These are phyloP conservation scores for Cupressus sempervirens DNA, from an alignment of 75 land plant species.

Conservation along the genomic window DNA sequence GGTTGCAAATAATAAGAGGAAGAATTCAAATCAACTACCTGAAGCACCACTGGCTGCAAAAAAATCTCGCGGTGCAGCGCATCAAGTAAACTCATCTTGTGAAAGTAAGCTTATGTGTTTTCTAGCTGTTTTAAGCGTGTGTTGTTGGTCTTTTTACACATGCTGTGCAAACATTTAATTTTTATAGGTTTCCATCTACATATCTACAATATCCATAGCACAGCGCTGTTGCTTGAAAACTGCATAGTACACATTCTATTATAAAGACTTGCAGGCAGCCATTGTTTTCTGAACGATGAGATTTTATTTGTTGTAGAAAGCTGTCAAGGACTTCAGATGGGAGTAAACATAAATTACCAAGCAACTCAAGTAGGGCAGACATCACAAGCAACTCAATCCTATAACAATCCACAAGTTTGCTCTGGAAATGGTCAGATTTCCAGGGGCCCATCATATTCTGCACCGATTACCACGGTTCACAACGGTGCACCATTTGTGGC, in stretches of 20 bases:
- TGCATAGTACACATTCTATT: not conserved
- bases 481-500: not conserved
- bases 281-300: not conserved
- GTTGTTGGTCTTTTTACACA: too few relatives aligned
- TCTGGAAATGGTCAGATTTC: not conserved
- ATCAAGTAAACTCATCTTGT: not conserved
- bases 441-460: not conserved
- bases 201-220: not conserved
- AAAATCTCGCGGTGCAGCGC: not conserved
- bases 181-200: not conserved
- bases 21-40: not conserved
- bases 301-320: not conserved
- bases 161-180: too few relatives aligned
- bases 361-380: not conserved
- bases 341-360: not conserved
- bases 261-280: not conserved
- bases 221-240: not conserved
- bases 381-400: not conserved
- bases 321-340: not conserved
- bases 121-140: not conserved
- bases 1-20: slow-evolving; percentile 10
- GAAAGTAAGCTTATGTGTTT: not conserved
- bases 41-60: not conserved
- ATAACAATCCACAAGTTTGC: not conserved
- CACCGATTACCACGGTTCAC: not conserved